Evolutionary conservation across 2,329 filamentous ascomycete genomes (phyloP).

Genomic region (Aureobasidium sp.): DNA sequence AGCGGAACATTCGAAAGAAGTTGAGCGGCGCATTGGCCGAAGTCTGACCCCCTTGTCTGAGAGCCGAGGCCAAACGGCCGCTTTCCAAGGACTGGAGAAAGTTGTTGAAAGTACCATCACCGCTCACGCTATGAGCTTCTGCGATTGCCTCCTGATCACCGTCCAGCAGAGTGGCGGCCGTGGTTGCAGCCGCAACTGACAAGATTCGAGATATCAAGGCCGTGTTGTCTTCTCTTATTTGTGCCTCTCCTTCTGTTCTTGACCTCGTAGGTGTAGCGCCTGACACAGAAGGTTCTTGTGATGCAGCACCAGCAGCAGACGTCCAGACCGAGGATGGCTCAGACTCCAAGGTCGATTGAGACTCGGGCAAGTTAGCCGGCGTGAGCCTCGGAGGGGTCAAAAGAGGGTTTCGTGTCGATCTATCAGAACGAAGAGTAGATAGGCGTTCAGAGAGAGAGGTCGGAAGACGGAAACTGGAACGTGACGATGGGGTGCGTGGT

Average conservation of each 20-base stretch:
- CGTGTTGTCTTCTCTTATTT: constrained; percentile 53
- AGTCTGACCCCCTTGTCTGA: constrained; percentile 39
- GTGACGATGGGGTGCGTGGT: constrained; percentile 14
- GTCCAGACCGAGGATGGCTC: background rate
- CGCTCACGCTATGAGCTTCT: constrained; percentile 46
- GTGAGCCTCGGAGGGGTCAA: background rate
- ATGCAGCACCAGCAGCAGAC: background rate
- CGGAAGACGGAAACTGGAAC: constrained; percentile 16
- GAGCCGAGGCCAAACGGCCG: constrained; percentile 49
- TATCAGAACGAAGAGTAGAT: constrained; percentile 24
- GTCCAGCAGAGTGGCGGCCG: constrained; percentile 57
- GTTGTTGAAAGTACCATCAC: constrained; percentile 52
- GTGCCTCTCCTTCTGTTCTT: constrained; percentile 38
- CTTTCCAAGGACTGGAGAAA: constrained; percentile 56
- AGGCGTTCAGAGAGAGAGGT: constrained; percentile 24
- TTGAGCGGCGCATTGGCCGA: constrained; percentile 46
- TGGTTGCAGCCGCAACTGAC: constrained; percentile 55
- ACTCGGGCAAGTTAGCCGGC: background rate
- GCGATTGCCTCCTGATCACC: constrained; percentile 47
- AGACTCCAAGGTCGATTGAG: background rate
- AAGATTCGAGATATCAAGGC: constrained; percentile 53
- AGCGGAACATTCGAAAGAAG: constrained; percentile 61
- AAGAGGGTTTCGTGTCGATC: constrained; percentile 16
- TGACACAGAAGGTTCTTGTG: background rate
- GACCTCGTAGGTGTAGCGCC: background rate